phyloP scores from a whole-genome alignment of 78 protist genomes.

The Abeoforma whisleri region DNA sequence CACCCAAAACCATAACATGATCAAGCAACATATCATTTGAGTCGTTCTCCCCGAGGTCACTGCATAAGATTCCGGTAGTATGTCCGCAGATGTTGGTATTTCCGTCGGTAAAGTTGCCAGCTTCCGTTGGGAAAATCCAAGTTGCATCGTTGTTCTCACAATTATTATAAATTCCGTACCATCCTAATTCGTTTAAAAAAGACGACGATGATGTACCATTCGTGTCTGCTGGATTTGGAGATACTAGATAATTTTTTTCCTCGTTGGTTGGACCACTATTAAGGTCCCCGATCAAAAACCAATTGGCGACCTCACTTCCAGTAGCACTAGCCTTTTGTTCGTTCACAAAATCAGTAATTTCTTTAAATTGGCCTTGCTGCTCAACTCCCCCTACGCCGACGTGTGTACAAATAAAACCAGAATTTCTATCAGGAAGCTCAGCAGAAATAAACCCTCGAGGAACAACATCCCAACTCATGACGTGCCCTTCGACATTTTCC shows the following conservation, averaged over 20 bases:
- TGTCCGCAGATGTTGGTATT: conserved; percentile 32
- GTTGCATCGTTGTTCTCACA: background rate
- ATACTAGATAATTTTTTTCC: background rate
- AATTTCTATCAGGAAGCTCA: background rate
- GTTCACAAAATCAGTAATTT: background rate
- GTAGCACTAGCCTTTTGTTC: background rate
- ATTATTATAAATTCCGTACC: background rate
- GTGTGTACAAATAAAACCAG: conserved; percentile 18
- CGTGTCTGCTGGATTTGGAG: background rate
- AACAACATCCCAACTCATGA: conserved; percentile 10
- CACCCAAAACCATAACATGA: background rate
- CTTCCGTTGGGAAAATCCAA: conserved; percentile 7
- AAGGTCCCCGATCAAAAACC: conserved; percentile 8
- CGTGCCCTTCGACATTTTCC: background rate
- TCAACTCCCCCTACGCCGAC: conserved; percentile 19
- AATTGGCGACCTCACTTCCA: background rate
- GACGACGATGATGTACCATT: background rate
- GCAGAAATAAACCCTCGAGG: conserved; percentile 18
- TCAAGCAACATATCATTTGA: background rate
- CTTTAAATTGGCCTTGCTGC: background rate
- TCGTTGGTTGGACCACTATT: conserved; percentile 11
- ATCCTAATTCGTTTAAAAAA: background rate
- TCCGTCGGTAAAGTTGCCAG: background rate
- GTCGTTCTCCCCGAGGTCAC: background rate
- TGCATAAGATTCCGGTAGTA: background rate